These are phyloP conservation scores for Trichoderma citrinoviride DNA, from an alignment of 2,329 filamentous ascomycete genomes.

Conservation along the genomic window DNA sequence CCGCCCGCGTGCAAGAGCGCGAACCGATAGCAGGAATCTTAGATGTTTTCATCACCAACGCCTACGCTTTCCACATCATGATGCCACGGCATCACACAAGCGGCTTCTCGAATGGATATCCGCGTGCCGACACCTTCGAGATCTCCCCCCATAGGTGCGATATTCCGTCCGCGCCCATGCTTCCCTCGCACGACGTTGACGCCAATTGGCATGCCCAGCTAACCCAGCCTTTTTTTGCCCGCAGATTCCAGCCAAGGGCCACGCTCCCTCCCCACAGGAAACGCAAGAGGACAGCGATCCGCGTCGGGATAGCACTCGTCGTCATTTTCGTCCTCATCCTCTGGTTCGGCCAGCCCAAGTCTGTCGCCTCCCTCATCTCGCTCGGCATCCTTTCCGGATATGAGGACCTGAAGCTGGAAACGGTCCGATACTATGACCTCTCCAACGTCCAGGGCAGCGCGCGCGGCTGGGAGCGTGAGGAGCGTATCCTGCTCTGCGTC, in stretches of 20 bases:
- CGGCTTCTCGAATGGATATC: slow-evolving; percentile 82
- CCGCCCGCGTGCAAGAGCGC: slow-evolving; percentile 13
- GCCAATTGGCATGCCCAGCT: neutral
- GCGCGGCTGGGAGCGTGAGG: slow-evolving; percentile 92
- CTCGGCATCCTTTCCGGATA: slow-evolving; percentile 66
- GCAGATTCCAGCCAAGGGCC: slow-evolving; percentile 75
- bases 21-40: neutral
- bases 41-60: slow-evolving; percentile 35
- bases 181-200: neutral
- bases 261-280: slow-evolving; percentile 68
- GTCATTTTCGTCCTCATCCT: slow-evolving; percentile 65
- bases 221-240: neutral
- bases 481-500: slow-evolving; percentile 91
- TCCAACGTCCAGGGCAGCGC: slow-evolving; percentile 87
- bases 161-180: neutral
- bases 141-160: slow-evolving; percentile 82
- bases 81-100: slow-evolving; percentile 78
- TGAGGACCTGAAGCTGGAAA: slow-evolving; percentile 80
- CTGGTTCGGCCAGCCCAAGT: slow-evolving; percentile 70
- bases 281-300: slow-evolving; percentile 68
- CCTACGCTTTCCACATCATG: slow-evolving; percentile 53
- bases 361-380: slow-evolving; percentile 59
- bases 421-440: slow-evolving; percentile 94
- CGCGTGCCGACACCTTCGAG: slow-evolving; percentile 73
- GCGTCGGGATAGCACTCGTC: slow-evolving; percentile 59